phyloP scores from a whole-genome alignment of 2,329 filamentous ascomycete species.

The Fusarium bulbicola region DNA sequence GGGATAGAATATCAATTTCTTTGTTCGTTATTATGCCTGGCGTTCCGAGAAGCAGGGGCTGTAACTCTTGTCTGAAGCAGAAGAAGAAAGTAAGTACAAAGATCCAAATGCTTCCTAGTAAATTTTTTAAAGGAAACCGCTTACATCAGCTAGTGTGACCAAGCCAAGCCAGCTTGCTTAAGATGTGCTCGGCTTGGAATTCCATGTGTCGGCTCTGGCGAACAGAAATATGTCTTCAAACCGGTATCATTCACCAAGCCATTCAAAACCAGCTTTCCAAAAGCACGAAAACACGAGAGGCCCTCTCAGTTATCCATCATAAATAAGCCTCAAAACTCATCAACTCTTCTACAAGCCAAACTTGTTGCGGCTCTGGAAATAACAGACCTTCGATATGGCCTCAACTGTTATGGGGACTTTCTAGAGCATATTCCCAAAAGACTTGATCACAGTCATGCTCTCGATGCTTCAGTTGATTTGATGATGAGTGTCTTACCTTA shows the following conservation, averaged over 20 bases:
- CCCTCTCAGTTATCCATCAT: background rate
- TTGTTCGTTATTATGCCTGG: slow-evolving; percentile 53
- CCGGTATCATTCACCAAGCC: slow-evolving; percentile 39
- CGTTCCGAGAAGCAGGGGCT: slow-evolving; percentile 59
- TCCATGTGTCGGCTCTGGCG: slow-evolving; percentile 56
- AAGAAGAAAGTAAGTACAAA: slow-evolving; percentile 59
- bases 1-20: background rate
- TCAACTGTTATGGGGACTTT: slow-evolving; percentile 56
- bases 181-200: slow-evolving; percentile 57
- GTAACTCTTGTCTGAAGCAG: slow-evolving; percentile 58
- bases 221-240: slow-evolving; percentile 60
- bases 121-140: background rate
- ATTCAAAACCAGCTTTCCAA: background rate
- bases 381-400: slow-evolving; percentile 55
- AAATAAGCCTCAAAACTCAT: background rate
- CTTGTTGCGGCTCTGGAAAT: slow-evolving; percentile 47
- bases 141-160: slow-evolving; percentile 52
- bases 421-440: slow-evolving; percentile 54
- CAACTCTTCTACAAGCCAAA: slow-evolving; percentile 29
- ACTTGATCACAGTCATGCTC: slow-evolving; percentile 53
- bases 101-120: accelerated
- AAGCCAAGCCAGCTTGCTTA: slow-evolving; percentile 53
- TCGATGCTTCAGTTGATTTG: slow-evolving; percentile 50
- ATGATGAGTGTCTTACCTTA: slow-evolving; percentile 38
- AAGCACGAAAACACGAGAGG: background rate